Percentiles rank a stretch among this genome's conserved stretches.
Evolutionary conservation across 345 rosid genomes (phyloP).

Genomic region (Anacardium occidentale): DNA sequence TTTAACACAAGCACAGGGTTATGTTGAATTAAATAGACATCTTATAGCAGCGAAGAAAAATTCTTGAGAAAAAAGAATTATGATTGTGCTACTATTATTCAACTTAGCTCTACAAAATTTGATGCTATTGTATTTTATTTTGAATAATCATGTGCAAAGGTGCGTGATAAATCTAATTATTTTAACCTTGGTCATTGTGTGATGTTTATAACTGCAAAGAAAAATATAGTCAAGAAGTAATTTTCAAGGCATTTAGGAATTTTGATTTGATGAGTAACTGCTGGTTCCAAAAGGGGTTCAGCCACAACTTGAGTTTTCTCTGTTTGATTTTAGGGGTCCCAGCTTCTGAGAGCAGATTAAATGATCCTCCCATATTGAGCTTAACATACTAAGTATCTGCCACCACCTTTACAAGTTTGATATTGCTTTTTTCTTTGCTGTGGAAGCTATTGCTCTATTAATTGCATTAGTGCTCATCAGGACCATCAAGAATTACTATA

Average conservation of each 20-base stretch:
- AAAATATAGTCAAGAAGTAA: neutral
- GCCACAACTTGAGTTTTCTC: neutral
- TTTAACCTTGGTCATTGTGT: neutral
- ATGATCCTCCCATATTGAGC: neutral
- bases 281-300: neutral
- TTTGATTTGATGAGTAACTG: neutral
- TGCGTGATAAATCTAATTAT: neutral
- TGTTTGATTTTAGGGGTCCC: conserved; percentile 6
- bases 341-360: conserved; percentile 1
- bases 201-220: neutral
- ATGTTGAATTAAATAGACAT: neutral
- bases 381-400: conserved; percentile 23
- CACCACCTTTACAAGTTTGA: conserved; percentile 27
- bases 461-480: neutral
- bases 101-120: neutral
- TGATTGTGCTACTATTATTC: too few species aligned
- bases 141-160: neutral
- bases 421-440: conserved; percentile 21
- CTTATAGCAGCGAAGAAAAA: too few species aligned
- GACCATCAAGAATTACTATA: neutral
- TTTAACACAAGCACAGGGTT: neutral
- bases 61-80: neutral
- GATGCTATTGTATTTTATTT: neutral
- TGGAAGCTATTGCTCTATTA: neutral
- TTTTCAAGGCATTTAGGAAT: conserved; percentile 13